Evolutionary conservation across 225 moss, liverwort and hornwort genomes (phyloP), one percentile per base, ranked within the genome.

Genomic region (Antitrichia curtipendula): DNA sequence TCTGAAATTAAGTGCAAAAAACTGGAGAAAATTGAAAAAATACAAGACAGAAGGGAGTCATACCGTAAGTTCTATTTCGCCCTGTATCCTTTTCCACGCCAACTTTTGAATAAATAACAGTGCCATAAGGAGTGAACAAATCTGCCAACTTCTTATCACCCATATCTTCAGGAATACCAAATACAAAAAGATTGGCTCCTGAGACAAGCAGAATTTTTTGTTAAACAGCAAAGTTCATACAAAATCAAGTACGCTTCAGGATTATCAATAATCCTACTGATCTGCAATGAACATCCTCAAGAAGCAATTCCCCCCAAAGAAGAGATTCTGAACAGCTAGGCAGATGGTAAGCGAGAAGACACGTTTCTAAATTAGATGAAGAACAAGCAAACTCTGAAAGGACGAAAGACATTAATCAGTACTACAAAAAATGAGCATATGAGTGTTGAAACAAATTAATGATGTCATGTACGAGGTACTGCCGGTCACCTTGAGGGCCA

Each of bases 21-120:
- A 86, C 16, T 74, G 25, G 47, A 85, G 54, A 62, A 58, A 77
- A 81, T 75, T 62, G 57, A 75, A 47, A 83, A 75, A 76, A 78
- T 36, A 45, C 29, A 68, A 89, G 43, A 71, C 38, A 47, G 49
- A 71, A 87, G 50, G 62, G 45, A 83, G 58, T 56, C 91, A 32
- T 93, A 94, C 94, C 94, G 84, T 94, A 94, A 89, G 91, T 92
- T 90, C 88, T 88, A 79, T 93, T 93, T 85, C 94, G 92, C 56
- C 94, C 94, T 81, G 94, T 94, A 80, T 94, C 94, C 90, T 94
- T 94, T 75, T 94, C 94, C 88, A 94, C 94, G 73, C 94, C 94
- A 86, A 94, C 90, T 89, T 94, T 94, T 38, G 94, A 86, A 68
- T 94, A 93, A 74, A 93, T 88, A 53, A 94, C 94, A 89, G 92